These are phyloP conservation scores for Sarocladium oryzae DNA, from an alignment of 2,329 filamentous ascomycete genomes.

Conservation along the genomic window DNA sequence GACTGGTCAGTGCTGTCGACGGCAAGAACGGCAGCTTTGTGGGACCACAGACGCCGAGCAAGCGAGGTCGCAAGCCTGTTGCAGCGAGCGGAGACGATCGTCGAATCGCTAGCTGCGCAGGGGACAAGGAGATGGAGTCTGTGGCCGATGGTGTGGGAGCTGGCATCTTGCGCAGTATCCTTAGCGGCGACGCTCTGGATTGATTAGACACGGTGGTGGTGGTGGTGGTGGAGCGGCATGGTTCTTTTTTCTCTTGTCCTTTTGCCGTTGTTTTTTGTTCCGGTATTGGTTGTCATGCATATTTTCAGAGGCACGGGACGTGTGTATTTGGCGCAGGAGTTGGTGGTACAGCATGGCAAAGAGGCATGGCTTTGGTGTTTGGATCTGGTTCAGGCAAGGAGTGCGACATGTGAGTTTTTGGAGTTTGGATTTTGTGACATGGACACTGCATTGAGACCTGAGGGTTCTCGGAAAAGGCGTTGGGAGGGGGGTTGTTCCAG, in stretches of 20 bases:
- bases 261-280: neutral
- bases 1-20: conserved; percentile 65
- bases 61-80: conserved; percentile 51
- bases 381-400: neutral
- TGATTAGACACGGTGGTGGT: no score
- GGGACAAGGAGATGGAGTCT: conserved; percentile 70
- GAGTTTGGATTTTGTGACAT: neutral
- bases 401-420: neutral
- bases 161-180: conserved; percentile 55
- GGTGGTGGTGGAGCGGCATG: no score
- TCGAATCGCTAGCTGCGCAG: conserved; percentile 70
- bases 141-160: conserved; percentile 58
- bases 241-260: no score
- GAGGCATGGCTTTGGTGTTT: conserved; percentile 2
- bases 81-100: conserved; percentile 60
- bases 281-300: no score
- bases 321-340: neutral
- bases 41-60: conserved; percentile 62
- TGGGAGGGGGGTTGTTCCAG: neutral
- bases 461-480: neutral
- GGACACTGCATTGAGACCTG: neutral
- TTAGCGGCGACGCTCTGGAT: conserved; percentile 55
- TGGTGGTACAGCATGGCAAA: neutral
- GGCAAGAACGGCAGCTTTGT: conserved; percentile 64
- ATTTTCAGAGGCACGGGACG: neutral